Percentiles rank a stretch among this genome's conserved stretches.
phyloP scores from a whole-genome alignment of 1,284 basidiomycete genomes.

The Ustilago hordei region DNA sequence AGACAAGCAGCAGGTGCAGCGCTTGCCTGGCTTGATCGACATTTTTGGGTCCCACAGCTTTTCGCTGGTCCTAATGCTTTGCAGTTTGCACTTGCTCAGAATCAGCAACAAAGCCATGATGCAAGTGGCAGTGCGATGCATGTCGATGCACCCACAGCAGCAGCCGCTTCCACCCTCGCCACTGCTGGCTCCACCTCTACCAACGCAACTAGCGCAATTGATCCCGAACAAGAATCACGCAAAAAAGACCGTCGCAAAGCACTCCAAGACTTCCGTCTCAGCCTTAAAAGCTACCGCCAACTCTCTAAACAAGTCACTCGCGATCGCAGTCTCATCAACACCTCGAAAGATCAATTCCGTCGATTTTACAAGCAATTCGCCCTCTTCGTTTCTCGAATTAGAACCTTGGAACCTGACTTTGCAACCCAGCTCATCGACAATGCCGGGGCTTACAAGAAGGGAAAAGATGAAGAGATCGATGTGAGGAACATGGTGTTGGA shows the following conservation, averaged over 20 bases:
- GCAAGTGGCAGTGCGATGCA: slow-evolving; percentile 1
- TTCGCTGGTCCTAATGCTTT: slow-evolving; percentile 22
- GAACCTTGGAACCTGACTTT: slow-evolving; percentile 36
- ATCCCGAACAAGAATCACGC: slow-evolving; percentile 18
- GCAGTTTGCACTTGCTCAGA: not conserved
- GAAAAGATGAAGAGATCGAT: slow-evolving; percentile 30
- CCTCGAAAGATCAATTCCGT: slow-evolving; percentile 32
- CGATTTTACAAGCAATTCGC: slow-evolving; percentile 39
- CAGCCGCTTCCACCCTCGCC: slow-evolving; percentile 7
- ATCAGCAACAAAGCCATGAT: not conserved
- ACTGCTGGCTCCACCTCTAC: not conserved
- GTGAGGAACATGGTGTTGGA: slow-evolving; percentile 18
- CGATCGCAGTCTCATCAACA: slow-evolving; percentile 53
- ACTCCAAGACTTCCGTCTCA: slow-evolving; percentile 26
- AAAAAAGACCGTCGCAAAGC: slow-evolving; percentile 28
- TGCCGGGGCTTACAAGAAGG: slow-evolving; percentile 15
- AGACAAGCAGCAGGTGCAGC: slow-evolving; percentile 76
- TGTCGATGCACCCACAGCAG: slow-evolving; percentile 7
- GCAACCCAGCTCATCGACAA: slow-evolving; percentile 29
- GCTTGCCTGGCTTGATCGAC: slow-evolving; percentile 57
- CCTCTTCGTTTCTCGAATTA: slow-evolving; percentile 34
- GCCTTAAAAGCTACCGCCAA: slow-evolving; percentile 50
- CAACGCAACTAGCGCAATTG: not conserved
- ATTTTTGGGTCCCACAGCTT: slow-evolving; percentile 60
- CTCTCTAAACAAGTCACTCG: slow-evolving; percentile 51